Evolutionary conservation across 164 flowering plant species (phyloP).

Genomic region (Berberis thunbergii): DNA sequence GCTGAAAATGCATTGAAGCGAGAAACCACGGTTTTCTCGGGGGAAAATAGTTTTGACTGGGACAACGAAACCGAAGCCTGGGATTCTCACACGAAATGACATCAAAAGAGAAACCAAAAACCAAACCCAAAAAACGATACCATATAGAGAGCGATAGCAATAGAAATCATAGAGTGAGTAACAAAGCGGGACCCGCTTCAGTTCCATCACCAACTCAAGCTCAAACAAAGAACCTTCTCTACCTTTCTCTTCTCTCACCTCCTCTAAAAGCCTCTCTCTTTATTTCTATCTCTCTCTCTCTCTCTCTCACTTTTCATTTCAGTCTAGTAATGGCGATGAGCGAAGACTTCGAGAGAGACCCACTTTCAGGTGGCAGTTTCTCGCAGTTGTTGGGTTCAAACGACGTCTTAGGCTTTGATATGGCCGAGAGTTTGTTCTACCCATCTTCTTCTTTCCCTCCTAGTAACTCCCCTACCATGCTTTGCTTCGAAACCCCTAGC

Average conservation of each 20-base stretch:
- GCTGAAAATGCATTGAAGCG: constrained; percentile 7
- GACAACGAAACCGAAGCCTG: constrained; percentile 32
- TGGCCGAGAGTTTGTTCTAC: constrained; percentile 12
- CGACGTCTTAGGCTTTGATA: constrained; percentile 18
- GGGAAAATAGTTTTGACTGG: constrained; percentile 38
- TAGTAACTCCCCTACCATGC: constrained; percentile 36
- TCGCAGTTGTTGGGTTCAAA: constrained; percentile 36
- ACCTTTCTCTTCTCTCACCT: constrained; percentile 10
- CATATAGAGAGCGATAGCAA: not conserved
- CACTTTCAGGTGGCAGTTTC: constrained; percentile 17
- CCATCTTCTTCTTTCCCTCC: constrained; percentile 17
- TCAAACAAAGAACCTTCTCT: constrained; percentile 21
- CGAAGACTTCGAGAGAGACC: constrained; percentile 19
- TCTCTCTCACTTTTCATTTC: not conserved
- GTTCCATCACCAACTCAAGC: not conserved
- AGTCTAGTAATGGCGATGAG: constrained; percentile 29
- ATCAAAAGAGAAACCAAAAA: constrained; percentile 6
- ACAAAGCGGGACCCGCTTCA: too few species aligned
- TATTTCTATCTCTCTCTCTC: not conserved
- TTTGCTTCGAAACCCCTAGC: constrained; percentile 57
- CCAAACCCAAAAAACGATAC: not conserved
- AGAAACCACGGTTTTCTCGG: constrained; percentile 49
- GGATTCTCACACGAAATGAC: constrained; percentile 16
- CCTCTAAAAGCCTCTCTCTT: constrained; percentile 1
- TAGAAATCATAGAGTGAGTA: too few species aligned